Evolutionary conservation across 805 yeast species (phyloP).

Genomic region (Candida odintsovae): DNA sequence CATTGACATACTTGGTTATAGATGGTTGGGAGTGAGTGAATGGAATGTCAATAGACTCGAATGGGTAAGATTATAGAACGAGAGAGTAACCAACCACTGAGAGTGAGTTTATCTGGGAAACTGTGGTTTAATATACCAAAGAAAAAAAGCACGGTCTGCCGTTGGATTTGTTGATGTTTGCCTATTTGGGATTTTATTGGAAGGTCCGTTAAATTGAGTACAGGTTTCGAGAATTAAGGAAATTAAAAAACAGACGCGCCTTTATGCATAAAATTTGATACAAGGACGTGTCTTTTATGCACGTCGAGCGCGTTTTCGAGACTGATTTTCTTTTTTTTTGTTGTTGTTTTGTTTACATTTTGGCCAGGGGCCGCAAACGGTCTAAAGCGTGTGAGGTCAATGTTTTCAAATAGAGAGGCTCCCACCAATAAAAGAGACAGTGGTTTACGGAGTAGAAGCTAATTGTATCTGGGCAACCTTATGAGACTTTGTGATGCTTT

Average conservation of each 20-base stretch:
- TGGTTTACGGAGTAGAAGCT: no score
- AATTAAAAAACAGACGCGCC: not conserved
- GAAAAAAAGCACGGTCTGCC: not conserved
- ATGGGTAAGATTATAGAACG: no score
- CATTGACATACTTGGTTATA: conserved; percentile 1
- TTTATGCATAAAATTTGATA: not conserved
- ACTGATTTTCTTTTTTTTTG: no score
- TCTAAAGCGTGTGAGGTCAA: no score
- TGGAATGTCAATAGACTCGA: not conserved
- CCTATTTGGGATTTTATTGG: not conserved
- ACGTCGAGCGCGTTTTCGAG: not conserved
- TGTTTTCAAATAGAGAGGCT: no score
- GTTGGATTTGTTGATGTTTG: not conserved
- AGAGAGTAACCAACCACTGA: no score
- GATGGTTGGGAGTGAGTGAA: not conserved
- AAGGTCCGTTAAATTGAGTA: not conserved
- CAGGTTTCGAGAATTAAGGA: not conserved
- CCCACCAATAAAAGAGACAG: no score
- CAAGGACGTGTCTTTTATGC: not conserved
- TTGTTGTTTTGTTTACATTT: conserved; percentile 6
- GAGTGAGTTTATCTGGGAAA: not conserved
- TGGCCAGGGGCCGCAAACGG: conserved; percentile 1
- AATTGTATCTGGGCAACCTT: no score
- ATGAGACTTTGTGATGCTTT: no score
- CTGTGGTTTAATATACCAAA: not conserved